These are phyloP conservation scores for Mycena albidolilacea DNA, from an alignment of 768 basidiomycete species.

Conservation along the genomic window DNA sequence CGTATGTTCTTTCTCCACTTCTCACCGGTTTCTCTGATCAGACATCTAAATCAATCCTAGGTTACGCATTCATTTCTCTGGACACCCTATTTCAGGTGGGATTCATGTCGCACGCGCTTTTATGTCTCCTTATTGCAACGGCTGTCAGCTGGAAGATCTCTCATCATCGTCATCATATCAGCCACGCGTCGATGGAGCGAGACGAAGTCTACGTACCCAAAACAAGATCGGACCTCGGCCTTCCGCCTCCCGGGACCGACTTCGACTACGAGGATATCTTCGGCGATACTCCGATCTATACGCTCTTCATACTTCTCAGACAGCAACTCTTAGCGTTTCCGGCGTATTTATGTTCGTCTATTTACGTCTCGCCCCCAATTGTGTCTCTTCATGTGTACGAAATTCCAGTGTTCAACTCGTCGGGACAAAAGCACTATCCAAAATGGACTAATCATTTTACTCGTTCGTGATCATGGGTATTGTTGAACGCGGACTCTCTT, in stretches of 20 bases:
- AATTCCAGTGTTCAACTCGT: slow-evolving; percentile 52
- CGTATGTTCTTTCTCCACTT: slow-evolving; percentile 48
- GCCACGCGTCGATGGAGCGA: slow-evolving; percentile 68
- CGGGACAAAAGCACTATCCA: slow-evolving; percentile 54
- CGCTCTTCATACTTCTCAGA: slow-evolving; percentile 54
- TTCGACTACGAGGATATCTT: slow-evolving; percentile 52
- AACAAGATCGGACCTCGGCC: slow-evolving; percentile 68
- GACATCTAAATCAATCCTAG: slow-evolving; percentile 41
- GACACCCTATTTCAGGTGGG: slow-evolving; percentile 62
- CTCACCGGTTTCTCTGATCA: background rate
- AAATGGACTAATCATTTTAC: slow-evolving; percentile 60
- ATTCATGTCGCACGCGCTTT: background rate
- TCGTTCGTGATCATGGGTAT: slow-evolving; percentile 35
- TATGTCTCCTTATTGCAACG: too few relatives aligned
- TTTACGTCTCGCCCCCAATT: slow-evolving; percentile 7
- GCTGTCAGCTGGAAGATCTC: slow-evolving; percentile 63
- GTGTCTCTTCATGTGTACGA: slow-evolving; percentile 10
- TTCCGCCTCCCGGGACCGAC: slow-evolving; percentile 53
- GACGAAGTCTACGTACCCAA: slow-evolving; percentile 76
- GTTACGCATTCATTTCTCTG: slow-evolving; percentile 62
- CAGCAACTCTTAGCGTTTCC: slow-evolving; percentile 61
- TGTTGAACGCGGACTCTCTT: background rate
- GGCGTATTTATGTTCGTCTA: slow-evolving; percentile 54
- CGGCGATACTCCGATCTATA: slow-evolving; percentile 61
- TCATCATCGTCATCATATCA: slow-evolving; percentile 67